Evolutionary conservation across 1,284 basidiomycete species (phyloP).

Genomic region (Inonotus hispidus): DNA sequence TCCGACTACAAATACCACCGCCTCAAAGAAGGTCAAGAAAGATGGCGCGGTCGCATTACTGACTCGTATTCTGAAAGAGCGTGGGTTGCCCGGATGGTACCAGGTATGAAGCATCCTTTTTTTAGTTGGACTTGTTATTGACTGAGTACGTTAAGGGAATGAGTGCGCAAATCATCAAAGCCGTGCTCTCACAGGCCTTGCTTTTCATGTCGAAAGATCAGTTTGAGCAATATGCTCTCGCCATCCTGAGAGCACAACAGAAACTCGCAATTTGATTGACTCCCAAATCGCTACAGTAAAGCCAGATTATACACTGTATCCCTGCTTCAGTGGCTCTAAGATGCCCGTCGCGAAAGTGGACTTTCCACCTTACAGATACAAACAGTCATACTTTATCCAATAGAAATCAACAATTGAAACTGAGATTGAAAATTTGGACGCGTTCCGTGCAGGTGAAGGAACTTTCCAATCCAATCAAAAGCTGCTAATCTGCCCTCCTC

Average conservation of each 20-base stretch:
- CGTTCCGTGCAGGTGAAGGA: neutral
- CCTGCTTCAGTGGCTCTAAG: no score
- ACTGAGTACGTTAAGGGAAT: slow-evolving; percentile 56
- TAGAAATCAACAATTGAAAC: neutral
- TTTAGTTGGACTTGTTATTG: neutral
- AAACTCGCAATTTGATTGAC: slow-evolving; percentile 3
- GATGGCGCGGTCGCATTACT: slow-evolving; percentile 78
- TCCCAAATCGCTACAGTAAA: no score
- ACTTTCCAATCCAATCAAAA: neutral
- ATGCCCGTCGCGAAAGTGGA: no score
- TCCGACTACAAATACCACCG: slow-evolving; percentile 30
- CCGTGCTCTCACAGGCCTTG: slow-evolving; percentile 79
- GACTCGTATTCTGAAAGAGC: slow-evolving; percentile 61
- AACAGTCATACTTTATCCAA: neutral
- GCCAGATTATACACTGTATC: neutral
- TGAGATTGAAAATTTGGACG: neutral
- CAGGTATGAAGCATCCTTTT: slow-evolving; percentile 55
- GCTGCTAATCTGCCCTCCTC: neutral
- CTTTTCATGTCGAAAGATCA: slow-evolving; percentile 81
- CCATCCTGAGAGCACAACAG: slow-evolving; percentile 40
- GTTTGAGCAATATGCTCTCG: slow-evolving; percentile 72
- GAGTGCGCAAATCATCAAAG: slow-evolving; percentile 87
- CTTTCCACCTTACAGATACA: neutral
- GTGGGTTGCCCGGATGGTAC: slow-evolving; percentile 91
- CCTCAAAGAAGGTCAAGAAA: slow-evolving; percentile 45